Conservation (phyloP, 495 filamentous ascomycete species). For the Hapsidospora chrysogenum region DNA sequence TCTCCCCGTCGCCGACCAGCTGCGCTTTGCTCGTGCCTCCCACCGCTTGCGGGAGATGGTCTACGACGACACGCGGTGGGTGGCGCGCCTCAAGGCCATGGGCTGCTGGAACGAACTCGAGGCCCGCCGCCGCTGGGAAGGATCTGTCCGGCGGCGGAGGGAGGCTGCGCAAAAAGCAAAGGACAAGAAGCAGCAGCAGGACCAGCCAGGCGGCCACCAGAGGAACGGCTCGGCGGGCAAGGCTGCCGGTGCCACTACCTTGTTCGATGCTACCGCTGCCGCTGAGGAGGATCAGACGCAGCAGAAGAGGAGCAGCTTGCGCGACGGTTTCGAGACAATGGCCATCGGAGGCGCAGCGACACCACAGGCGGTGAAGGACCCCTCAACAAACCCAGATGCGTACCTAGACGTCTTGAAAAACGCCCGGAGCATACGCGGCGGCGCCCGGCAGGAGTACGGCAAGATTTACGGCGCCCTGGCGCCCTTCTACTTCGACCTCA, state of each 20-base stretch:
- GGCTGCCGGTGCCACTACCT: slow-evolving; percentile 23
- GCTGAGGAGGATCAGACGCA: slow-evolving; percentile 33
- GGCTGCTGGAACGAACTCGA: slow-evolving; percentile 86
- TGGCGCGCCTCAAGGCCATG: slow-evolving; percentile 66
- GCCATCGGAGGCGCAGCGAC: slow-evolving; percentile 23
- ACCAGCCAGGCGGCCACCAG: too few relatives aligned
- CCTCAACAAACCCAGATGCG: slow-evolving; percentile 33
- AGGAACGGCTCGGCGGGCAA: too few relatives aligned
- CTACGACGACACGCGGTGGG: slow-evolving; percentile 95
- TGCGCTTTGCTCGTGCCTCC: slow-evolving; percentile 76
- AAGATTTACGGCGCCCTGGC: slow-evolving; percentile 76
- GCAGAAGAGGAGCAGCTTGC: slow-evolving; percentile 14
- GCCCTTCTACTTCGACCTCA: slow-evolving; percentile 78
- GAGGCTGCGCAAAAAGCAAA: slow-evolving; percentile 25
- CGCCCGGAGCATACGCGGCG: slow-evolving; percentile 64
- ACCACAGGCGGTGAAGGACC: slow-evolving; percentile 8
- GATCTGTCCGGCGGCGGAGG: slow-evolving; percentile 47
- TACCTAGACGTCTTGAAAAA: slow-evolving; percentile 49
- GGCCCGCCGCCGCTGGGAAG: slow-evolving; percentile 63
- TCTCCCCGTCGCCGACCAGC: slow-evolving; percentile 65
- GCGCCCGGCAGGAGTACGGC: slow-evolving; percentile 78
- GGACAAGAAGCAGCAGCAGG: slow-evolving; percentile 5
- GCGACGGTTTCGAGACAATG: slow-evolving; percentile 55
- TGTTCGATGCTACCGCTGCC: slow-evolving; percentile 46
- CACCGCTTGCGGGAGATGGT: slow-evolving; percentile 93